Evolutionary conservation across 176 grass and related monocot species (phyloP).

Genomic region (Aegilops speltoides): DNA sequence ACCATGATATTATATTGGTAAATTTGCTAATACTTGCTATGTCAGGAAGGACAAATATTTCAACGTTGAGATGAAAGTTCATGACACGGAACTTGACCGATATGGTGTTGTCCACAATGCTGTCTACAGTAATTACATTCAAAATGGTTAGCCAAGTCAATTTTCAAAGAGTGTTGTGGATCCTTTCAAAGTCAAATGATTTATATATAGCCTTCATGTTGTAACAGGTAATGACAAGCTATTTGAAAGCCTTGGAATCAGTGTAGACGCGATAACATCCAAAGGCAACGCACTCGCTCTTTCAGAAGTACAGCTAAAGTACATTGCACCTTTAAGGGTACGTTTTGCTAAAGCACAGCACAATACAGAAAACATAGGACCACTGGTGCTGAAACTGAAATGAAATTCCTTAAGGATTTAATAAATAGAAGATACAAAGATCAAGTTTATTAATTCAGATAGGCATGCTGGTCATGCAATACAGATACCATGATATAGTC

Average conservation of each 20-base stretch:
- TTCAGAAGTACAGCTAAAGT: slow-evolving; percentile 52
- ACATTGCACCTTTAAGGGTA: slow-evolving; percentile 55
- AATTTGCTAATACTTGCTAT: neutral
- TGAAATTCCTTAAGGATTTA: neutral
- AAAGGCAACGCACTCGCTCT: slow-evolving; percentile 40
- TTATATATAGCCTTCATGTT: neutral
- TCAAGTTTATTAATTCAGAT: neutral
- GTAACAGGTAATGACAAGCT: slow-evolving; percentile 44
- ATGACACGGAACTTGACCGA: slow-evolving; percentile 56
- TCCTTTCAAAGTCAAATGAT: neutral
- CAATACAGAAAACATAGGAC: neutral
- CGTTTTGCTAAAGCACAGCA: neutral
- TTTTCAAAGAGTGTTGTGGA: neutral
- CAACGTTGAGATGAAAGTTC: slow-evolving; percentile 41
- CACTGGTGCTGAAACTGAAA: neutral
- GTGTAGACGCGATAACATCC: slow-evolving; percentile 23
- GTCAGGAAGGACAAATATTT: slow-evolving; percentile 41
- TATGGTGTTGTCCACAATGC: slow-evolving; percentile 48
- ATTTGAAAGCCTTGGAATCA: slow-evolving; percentile 41
- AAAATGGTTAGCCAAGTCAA: slow-evolving; percentile 32
- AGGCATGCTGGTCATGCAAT: neutral
- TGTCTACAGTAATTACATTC: slow-evolving; percentile 44
- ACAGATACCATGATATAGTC: neutral
- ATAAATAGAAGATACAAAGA: neutral
- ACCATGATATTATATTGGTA: neutral